Percentiles rank a stretch among this genome's conserved stretches.
These are phyloP conservation scores for Russula ochroleuca DNA, from an alignment of 768 basidiomycete genomes.

Conservation along the genomic window DNA sequence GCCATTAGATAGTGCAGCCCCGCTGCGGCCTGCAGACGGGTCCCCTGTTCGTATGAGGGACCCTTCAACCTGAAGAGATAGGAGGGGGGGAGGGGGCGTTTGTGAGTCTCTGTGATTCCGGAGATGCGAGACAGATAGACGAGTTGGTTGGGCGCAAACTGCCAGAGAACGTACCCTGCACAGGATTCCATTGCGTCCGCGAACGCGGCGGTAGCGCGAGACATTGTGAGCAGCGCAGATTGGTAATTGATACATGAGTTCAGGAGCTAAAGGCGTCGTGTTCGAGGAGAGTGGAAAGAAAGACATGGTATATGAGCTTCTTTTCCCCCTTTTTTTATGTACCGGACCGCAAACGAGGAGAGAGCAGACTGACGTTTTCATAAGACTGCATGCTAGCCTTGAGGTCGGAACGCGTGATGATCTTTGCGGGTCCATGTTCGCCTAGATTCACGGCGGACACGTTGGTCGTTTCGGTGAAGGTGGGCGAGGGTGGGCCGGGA, in stretches of 20 bases:
- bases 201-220: slow-evolving; percentile 76
- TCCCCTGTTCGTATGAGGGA: slow-evolving; percentile 73
- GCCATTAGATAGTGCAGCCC: slow-evolving; percentile 89
- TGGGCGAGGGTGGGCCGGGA: slow-evolving; percentile 71
- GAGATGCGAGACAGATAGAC: background rate
- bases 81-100: background rate
- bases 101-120: background rate
- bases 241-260: slow-evolving; percentile 74
- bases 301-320: background rate
- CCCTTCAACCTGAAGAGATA: slow-evolving; percentile 59
- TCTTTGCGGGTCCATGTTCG: slow-evolving; percentile 67
- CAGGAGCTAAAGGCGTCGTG: slow-evolving; percentile 61
- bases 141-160: background rate
- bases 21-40: slow-evolving; percentile 77
- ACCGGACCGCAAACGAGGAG: background rate
- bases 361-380: slow-evolving; percentile 57
- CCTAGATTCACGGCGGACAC: slow-evolving; percentile 76
- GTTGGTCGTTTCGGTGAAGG: slow-evolving; percentile 77
- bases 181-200: slow-evolving; percentile 85
- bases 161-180: slow-evolving; percentile 55
- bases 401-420: slow-evolving; percentile 76
- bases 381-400: slow-evolving; percentile 75
- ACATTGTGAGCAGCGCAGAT: slow-evolving; percentile 72
- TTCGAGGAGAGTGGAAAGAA: too few species aligned
- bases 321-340: background rate